Base-by-base conservation (phyloP, 306 rosid species). In the Vigna trinervia region DNA sequence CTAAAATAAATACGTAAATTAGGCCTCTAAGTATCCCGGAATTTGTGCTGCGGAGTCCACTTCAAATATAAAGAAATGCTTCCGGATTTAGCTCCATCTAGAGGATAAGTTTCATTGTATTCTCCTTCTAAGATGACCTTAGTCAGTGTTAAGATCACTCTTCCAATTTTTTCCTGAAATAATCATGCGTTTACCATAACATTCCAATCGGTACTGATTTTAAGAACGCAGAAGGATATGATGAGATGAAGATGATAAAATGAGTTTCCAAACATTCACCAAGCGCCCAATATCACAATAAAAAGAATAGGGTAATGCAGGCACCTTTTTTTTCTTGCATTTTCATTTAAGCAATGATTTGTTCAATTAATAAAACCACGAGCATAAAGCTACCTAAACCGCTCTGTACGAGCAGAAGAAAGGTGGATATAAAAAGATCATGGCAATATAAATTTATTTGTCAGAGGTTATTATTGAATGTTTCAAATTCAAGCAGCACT, bases 1-100 rank as follows among this genome's bases (percentile, higher is more conserved):
- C 8, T 34, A 17, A 17, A 64, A 64, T 10, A 64, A 64, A 38
- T 38, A n/a, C 17, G 22, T 68, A 23, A 20, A 68, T 7, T 5
- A 26, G 45, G 4, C 26, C 79, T 59, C 56, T 75, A 83, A 73
- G 81, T 41, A 30, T 90, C 92, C 58, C 93, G 78, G 22, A 50
- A 75, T 63, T 73, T 90, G 60, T 81, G 89, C 73, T 89, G 97
- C 5, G 92, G 86, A 64, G 86, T 72, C 98, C 98, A 95, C 81
- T 69, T 90, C 23, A 95, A 75, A 82, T 84, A 83, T 81, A 92
- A 45, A 45, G 53, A 54, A 20, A 95, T 52, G 73, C 62, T 82
- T 79, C 97, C 98, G 6, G 98, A 88, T 89, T 89, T 87, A 46
- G 97, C 86, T 46, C 83, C 88, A 9, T 90, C 91, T 15, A 92